These are phyloP conservation scores for Melastoma malabathricum DNA, from an alignment of 345 rosid genomes.

Conservation along the genomic window DNA sequence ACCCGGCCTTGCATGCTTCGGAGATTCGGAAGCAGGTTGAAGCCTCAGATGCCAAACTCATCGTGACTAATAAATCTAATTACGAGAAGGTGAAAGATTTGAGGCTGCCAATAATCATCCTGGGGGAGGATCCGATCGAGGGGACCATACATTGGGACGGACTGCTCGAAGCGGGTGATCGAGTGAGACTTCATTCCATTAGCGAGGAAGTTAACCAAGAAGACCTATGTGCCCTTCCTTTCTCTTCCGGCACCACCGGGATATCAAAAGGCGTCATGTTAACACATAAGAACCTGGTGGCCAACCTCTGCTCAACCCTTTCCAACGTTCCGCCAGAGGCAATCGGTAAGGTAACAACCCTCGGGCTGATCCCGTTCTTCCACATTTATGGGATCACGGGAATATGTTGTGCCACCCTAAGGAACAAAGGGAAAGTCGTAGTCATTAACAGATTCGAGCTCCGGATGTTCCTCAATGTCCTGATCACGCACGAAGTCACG, in stretches of 20 bases:
- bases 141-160: slow-evolving; percentile 56
- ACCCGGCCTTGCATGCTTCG: slow-evolving; percentile 59
- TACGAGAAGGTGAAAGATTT: slow-evolving; percentile 60
- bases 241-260: slow-evolving; percentile 97
- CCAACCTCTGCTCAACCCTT: slow-evolving; percentile 76
- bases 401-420: slow-evolving; percentile 70
- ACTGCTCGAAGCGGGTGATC: slow-evolving; percentile 68
- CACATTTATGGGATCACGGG: slow-evolving; percentile 86
- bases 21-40: slow-evolving; percentile 81
- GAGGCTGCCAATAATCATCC: slow-evolving; percentile 40
- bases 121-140: slow-evolving; percentile 38
- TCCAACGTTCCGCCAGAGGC: slow-evolving; percentile 57
- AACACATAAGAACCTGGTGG: slow-evolving; percentile 69
- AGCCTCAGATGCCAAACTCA: slow-evolving; percentile 60
- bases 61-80: slow-evolving; percentile 44
- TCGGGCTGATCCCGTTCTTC: slow-evolving; percentile 82
- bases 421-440: slow-evolving; percentile 89
- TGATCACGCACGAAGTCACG: slow-evolving; percentile 58
- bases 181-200: slow-evolving; percentile 14
- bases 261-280: slow-evolving; percentile 85
- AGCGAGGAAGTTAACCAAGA: slow-evolving; percentile 26
- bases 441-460: slow-evolving; percentile 64
- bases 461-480: slow-evolving; percentile 50
- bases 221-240: slow-evolving; percentile 89
- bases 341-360: slow-evolving; percentile 54